Evolutionary conservation across 164 flowering plant genomes (phyloP).

Genomic region (Aristolochia californica): DNA sequence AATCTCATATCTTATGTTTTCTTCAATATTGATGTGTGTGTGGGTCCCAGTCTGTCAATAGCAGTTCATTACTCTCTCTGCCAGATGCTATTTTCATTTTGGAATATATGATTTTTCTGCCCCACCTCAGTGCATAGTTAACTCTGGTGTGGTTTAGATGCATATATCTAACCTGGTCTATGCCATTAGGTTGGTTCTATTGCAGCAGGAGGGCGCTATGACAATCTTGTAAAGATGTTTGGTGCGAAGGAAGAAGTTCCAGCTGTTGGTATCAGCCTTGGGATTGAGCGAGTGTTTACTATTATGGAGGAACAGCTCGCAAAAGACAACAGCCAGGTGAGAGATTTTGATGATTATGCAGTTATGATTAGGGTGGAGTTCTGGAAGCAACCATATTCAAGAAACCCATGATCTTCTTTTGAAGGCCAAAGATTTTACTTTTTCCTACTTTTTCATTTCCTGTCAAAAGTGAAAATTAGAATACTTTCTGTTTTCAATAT

Average conservation of each 20-base stretch:
- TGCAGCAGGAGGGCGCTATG: slow-evolving; percentile 97
- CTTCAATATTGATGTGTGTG: not conserved
- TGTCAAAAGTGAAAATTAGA: too few relatives aligned
- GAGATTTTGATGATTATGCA: not conserved
- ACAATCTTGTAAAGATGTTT: slow-evolving; percentile 88
- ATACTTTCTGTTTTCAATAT: too few relatives aligned
- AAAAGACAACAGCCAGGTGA: slow-evolving; percentile 53
- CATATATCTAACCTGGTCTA: not conserved
- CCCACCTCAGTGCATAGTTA: too few relatives aligned
- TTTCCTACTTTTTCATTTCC: too few relatives aligned
- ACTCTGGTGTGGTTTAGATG: not conserved
- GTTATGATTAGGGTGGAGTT: too few relatives aligned
- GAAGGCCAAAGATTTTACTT: too few relatives aligned
- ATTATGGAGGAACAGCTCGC: slow-evolving; percentile 72
- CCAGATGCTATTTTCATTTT: not conserved
- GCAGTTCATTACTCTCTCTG: not conserved
- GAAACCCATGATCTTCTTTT: not conserved
- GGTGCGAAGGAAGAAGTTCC: slow-evolving; percentile 68
- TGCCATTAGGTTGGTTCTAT: slow-evolving; percentile 82
- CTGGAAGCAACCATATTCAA: not conserved
- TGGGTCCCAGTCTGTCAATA: not conserved
- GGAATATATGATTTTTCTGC: too few relatives aligned
- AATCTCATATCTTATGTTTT: too few relatives aligned
- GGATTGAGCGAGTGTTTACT: slow-evolving; percentile 84
- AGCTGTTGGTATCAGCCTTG: slow-evolving; percentile 90